These are phyloP conservation scores for Globisporangium splendens DNA, from an alignment of 352 stramenopile genomes.

Conservation along the genomic window DNA sequence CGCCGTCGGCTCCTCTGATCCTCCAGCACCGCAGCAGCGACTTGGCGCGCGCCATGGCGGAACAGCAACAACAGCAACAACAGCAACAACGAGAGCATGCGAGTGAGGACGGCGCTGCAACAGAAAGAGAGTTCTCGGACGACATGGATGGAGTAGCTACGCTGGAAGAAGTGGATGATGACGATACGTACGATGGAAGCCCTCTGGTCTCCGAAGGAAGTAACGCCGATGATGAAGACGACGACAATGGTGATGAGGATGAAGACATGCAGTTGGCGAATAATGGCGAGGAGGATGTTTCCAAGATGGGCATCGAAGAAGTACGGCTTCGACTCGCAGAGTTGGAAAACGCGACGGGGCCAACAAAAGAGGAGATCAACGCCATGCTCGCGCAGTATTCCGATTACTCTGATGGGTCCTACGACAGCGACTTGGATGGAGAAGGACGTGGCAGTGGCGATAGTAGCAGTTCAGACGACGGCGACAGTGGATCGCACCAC, in stretches of 20 bases:
- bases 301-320: slow-evolving; percentile 34
- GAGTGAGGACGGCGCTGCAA: background rate
- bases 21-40: slow-evolving; percentile 16
- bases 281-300: slow-evolving; percentile 11
- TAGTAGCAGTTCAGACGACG: slow-evolving; percentile 13
- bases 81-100: slow-evolving; percentile 8
- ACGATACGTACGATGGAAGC: slow-evolving; percentile 4
- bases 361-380: slow-evolving; percentile 59
- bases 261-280: slow-evolving; percentile 2
- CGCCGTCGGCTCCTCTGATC: slow-evolving; percentile 4
- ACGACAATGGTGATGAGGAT: background rate
- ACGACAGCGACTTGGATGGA: background rate
- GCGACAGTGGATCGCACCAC: background rate
- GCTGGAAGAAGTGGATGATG: slow-evolving; percentile 22
- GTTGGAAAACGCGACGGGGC: slow-evolving; percentile 36
- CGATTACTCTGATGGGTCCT: slow-evolving; percentile 22
- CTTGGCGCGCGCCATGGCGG: slow-evolving; percentile 16
- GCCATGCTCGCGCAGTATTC: slow-evolving; percentile 58
- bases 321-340: slow-evolving; percentile 43
- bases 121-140: background rate
- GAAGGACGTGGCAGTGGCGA: slow-evolving; percentile 11
- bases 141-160: slow-evolving; percentile 10
- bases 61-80: slow-evolving; percentile 10
- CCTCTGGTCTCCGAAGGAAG: background rate
- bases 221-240: background rate